Percentiles rank a stretch among this genome's conserved stretches.
Conservation (phyloP, 805 yeast genomes). For the Suhomyces kilbournensis region DNA sequence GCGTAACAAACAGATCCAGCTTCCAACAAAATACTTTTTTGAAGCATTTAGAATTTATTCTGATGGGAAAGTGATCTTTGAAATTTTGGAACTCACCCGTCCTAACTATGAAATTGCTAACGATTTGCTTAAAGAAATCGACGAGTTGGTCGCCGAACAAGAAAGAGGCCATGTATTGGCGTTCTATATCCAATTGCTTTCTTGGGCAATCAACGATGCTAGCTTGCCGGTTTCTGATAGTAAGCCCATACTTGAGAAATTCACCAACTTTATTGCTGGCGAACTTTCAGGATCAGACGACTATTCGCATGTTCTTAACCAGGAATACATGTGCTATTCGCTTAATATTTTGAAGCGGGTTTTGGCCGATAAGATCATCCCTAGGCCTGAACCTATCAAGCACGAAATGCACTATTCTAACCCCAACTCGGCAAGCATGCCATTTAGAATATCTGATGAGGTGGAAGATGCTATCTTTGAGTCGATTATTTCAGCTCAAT, state of each 20-base stretch:
- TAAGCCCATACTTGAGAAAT: conserved; percentile 22
- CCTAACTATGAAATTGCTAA: neutral
- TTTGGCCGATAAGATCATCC: conserved; percentile 50
- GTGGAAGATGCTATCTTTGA: conserved; percentile 39
- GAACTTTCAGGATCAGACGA: conserved; percentile 19
- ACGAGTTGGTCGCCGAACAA: conserved; percentile 7
- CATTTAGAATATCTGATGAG: conserved; percentile 11
- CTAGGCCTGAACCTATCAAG: conserved; percentile 20
- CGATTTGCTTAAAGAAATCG: conserved; percentile 12
- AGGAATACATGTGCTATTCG: conserved; percentile 59
- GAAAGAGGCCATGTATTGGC: conserved; percentile 9
- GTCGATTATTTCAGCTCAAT: conserved; percentile 38
- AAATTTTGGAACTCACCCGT: neutral
- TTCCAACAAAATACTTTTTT: conserved; percentile 15
- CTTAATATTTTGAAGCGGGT: conserved; percentile 55
- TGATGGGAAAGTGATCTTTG: neutral
- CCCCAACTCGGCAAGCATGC: conserved; percentile 14
- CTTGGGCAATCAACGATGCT: conserved; percentile 12
- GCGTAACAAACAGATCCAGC: conserved; percentile 2
- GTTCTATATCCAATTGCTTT: conserved; percentile 12
- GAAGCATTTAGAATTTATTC: conserved; percentile 18
- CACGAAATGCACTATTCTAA: conserved; percentile 8
- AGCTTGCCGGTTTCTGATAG: conserved; percentile 5
- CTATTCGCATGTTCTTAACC: conserved; percentile 18
- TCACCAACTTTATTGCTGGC: conserved; percentile 33